Conservation (phyloP, 768 basidiomycete species). For the Agrocybe pediades region DNA sequence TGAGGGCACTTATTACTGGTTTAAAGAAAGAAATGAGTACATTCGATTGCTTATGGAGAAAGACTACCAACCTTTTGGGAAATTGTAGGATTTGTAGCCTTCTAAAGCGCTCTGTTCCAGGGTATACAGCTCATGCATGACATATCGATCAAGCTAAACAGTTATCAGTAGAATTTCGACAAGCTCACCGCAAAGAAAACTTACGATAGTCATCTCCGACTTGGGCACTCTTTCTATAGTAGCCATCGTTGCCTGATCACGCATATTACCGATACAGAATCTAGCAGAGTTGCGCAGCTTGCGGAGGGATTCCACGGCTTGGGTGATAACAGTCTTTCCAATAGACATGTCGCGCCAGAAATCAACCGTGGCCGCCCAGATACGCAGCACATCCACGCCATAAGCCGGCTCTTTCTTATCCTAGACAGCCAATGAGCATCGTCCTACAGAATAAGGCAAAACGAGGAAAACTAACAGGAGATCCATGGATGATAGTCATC, state of each 20-base stretch:
- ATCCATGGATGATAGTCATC: constrained; percentile 76
- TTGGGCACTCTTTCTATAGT: constrained; percentile 37
- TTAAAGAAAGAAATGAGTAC: background rate
- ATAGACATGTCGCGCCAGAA: constrained; percentile 89
- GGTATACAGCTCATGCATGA: constrained; percentile 81
- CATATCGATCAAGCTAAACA: constrained; percentile 75
- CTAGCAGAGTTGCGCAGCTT: constrained; percentile 86
- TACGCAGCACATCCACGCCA: constrained; percentile 82
- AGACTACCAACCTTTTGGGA: constrained; percentile 67
- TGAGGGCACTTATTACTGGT: constrained; percentile 77
- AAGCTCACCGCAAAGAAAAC: constrained; percentile 22
- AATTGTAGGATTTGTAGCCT: constrained; percentile 75
- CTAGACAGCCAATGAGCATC: constrained; percentile 40
- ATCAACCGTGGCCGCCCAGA: constrained; percentile 93
- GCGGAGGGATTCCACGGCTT: constrained; percentile 73
- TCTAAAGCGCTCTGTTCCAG: constrained; percentile 69
- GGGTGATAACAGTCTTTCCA: constrained; percentile 73
- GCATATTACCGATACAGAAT: constrained; percentile 84
- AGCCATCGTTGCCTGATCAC: constrained; percentile 32
- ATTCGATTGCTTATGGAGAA: background rate
- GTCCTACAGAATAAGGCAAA: background rate
- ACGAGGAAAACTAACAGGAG: constrained; percentile 49
- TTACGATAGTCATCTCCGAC: constrained; percentile 64
- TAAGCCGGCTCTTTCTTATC: constrained; percentile 74
- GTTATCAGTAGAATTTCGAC: background rate